Conservation (phyloP, 2,329 filamentous ascomycete species). For the Beauveria sp. region DNA sequence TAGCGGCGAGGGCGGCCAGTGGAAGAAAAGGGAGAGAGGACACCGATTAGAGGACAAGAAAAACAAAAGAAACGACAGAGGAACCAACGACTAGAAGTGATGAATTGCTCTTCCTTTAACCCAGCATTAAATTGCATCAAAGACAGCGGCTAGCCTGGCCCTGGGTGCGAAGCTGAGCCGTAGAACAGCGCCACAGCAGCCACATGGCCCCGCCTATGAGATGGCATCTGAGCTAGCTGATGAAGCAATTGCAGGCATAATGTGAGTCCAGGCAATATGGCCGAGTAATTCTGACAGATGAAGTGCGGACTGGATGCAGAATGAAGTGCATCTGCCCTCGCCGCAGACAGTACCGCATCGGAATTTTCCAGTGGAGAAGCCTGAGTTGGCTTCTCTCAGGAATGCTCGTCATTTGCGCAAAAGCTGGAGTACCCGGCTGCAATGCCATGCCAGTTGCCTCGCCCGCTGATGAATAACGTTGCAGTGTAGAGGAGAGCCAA, state of each 20-base stretch:
- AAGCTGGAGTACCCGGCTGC: not conserved
- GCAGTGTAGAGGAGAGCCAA: not conserved
- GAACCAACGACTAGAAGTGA: too few species aligned
- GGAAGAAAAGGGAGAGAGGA: too few species aligned
- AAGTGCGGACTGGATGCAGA: too few species aligned
- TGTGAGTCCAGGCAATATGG: not conserved
- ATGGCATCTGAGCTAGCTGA: not conserved
- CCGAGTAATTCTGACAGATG: not conserved
- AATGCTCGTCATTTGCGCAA: constrained; percentile 2
- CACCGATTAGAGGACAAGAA: too few species aligned
- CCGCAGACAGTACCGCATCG: not conserved
- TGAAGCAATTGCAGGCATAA: not conserved
- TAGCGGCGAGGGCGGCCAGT: too few species aligned
- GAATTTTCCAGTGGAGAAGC: not conserved
- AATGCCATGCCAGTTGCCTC: not conserved
- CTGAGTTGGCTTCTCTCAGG: not conserved
- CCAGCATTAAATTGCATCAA: too few species aligned
- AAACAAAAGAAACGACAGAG: too few species aligned
- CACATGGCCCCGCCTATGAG: not conserved
- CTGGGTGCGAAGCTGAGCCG: too few species aligned
- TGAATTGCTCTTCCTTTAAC: too few species aligned
- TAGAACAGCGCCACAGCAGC: not conserved
- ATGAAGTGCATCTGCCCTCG: not conserved
- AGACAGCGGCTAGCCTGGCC: too few species aligned
- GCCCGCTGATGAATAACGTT: not conserved